Evolutionary conservation across 2,329 filamentous ascomycete species (phyloP), one percentile per base, ranked within the genome.

Genomic region (Fusarium sublunatum): DNA sequence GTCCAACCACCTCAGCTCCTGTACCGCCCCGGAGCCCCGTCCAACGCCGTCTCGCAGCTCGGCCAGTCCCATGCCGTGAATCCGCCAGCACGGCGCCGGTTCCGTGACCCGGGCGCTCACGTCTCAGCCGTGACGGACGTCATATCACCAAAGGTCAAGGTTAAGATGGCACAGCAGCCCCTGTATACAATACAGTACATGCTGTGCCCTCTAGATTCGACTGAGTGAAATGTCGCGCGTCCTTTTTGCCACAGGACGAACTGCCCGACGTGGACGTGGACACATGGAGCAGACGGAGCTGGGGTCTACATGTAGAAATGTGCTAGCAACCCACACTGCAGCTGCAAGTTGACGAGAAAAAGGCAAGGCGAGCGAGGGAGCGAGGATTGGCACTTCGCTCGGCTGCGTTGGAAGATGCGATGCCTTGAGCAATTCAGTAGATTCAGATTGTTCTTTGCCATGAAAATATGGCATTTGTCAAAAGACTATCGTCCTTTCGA

Each of bases 71-170:
- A 48, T 41, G 34, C 48, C 49, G 38, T 38, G 31, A 54, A 57
- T 46, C 61, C 60, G 53, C 53, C 46, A 56, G 32, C 41, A 53
- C 56, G 56, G 61, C 44, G 52, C 57, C 61, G 61, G 44, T 52
- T 58, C 61, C 57, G 61, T 35, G 24, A 25, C 53, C 53, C 42
- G 59, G 48, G 55, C 45, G 41, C 61, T 65, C 46, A 57, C 41
- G 43, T 44, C 34, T 58, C 53, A 56, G 50, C 50, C 53, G 38
- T 40, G 25, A 50, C 28, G 34, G 35, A 69, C 48, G 55, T 68
- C 67, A 64, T 65, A 51, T 64, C 58, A 61, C 41, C 43, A 51
- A 58, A 19, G 19, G 65, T 59, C 57, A 58, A 52, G 49, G 9
- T 48, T 19, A 19, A 19, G 19, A 60, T 40, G 55, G 32, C 48